Evolutionary conservation across 2,329 filamentous ascomycete genomes (phyloP).

Genomic region (Botrytis pseudocinerea): DNA sequence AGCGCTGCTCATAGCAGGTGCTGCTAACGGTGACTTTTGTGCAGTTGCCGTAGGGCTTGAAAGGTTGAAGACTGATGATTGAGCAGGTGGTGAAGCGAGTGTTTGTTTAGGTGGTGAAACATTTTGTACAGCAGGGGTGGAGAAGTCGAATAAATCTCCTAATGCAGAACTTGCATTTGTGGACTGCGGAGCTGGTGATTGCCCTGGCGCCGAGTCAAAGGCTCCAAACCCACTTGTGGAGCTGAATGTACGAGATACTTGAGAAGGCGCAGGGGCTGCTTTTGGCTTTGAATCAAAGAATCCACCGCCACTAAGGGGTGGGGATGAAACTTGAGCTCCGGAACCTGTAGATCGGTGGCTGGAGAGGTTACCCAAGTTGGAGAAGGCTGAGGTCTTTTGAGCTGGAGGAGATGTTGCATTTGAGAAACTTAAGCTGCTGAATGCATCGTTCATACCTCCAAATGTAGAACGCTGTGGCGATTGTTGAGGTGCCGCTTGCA

Average conservation of each 20-base stretch:
- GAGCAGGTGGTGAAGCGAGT: slow-evolving; percentile 43
- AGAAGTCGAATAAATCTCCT: slow-evolving; percentile 81
- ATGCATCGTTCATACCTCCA: slow-evolving; percentile 72
- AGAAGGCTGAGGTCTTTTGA: slow-evolving; percentile 51
- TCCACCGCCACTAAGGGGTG: slow-evolving; percentile 61
- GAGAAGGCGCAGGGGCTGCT: slow-evolving; percentile 48
- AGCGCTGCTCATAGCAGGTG: slow-evolving; percentile 41
- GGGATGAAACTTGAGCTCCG: slow-evolving; percentile 47
- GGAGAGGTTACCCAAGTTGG: slow-evolving; percentile 47
- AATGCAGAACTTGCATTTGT: slow-evolving; percentile 54
- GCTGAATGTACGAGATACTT: slow-evolving; percentile 52
- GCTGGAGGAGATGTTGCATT: slow-evolving; percentile 45
- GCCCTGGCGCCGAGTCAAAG: slow-evolving; percentile 50
- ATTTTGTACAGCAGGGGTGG: slow-evolving; percentile 49
- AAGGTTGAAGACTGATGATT: slow-evolving; percentile 77
- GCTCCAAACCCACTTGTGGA: slow-evolving; percentile 63
- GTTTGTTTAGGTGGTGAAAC: slow-evolving; percentile 45
- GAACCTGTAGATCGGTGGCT: slow-evolving; percentile 44
- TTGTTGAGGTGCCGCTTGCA: slow-evolving; percentile 49
- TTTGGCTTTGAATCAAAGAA: slow-evolving; percentile 80
- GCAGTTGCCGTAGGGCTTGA: slow-evolving; percentile 53
- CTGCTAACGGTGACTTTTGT: slow-evolving; percentile 45
- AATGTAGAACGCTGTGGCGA: slow-evolving; percentile 50
- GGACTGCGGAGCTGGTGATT: slow-evolving; percentile 44
- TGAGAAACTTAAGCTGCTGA: slow-evolving; percentile 66